These are phyloP conservation scores for Helminthosporium solani DNA, from an alignment of 2,329 filamentous ascomycete species.

Conservation along the genomic window DNA sequence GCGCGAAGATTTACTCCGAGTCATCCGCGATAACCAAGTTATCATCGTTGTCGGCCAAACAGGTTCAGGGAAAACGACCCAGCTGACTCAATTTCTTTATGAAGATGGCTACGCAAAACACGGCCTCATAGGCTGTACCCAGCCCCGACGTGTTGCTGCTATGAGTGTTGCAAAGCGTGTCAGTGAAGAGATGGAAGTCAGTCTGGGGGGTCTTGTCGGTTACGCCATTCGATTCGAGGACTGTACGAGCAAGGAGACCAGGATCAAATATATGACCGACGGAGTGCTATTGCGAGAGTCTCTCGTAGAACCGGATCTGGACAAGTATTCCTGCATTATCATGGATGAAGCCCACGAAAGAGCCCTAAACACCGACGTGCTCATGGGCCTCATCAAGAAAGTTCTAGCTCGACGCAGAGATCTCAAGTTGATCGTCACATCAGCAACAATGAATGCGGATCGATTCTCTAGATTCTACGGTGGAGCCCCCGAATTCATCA, in stretches of 20 bases:
- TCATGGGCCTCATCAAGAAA: slow-evolving; percentile 98
- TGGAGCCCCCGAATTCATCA: slow-evolving; percentile 92
- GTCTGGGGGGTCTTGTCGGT: slow-evolving; percentile 81
- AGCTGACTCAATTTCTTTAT: slow-evolving; percentile 91
- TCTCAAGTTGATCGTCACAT: slow-evolving; percentile 94
- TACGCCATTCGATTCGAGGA: slow-evolving; percentile 99
- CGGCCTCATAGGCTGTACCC: slow-evolving; percentile 94
- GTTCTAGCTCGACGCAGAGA: slow-evolving; percentile 86
- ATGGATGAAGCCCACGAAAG: slow-evolving; percentile 99
- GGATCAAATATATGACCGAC: slow-evolving; percentile 99
- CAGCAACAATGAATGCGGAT: slow-evolving; percentile 97
- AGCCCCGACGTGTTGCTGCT: slow-evolving; percentile 91
- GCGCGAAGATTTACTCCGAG: slow-evolving; percentile 83
- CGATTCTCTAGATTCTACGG: slow-evolving; percentile 95
- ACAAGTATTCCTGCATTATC: slow-evolving; percentile 96
- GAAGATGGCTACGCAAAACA: slow-evolving; percentile 89
- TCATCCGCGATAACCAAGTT: slow-evolving; percentile 96
- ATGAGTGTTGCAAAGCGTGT: slow-evolving; percentile 99
- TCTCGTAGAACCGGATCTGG: slow-evolving; percentile 85
- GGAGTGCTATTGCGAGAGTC: slow-evolving; percentile 92
- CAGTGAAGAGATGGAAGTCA: slow-evolving; percentile 96
- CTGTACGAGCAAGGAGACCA: slow-evolving; percentile 90
- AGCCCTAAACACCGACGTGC: slow-evolving; percentile 91
- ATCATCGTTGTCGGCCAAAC: slow-evolving; percentile 96
- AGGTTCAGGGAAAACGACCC: slow-evolving; percentile 95